Evolutionary conservation across 306 rosid genomes (phyloP).

Genomic region (Fragaria iinumae): DNA sequence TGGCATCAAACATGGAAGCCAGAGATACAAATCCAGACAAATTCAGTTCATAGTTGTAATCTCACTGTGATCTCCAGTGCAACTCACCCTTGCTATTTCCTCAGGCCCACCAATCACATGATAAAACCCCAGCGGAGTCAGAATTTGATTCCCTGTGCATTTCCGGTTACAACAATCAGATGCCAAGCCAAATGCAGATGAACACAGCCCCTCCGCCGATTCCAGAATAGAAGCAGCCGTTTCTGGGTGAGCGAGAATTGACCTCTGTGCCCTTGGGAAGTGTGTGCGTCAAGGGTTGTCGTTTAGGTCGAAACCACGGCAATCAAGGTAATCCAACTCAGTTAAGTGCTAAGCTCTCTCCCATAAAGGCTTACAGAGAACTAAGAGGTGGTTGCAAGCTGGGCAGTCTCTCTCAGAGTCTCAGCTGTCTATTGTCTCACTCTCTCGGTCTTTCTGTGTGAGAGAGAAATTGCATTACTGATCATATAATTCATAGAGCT

Average conservation of each 20-base stretch:
- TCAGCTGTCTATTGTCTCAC: neutral
- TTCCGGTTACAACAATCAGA: neutral
- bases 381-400: neutral
- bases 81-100: neutral
- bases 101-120: constrained; percentile 10
- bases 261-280: constrained; percentile 19
- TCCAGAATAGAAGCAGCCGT: constrained; percentile 5
- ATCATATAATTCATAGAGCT: neutral
- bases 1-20: constrained; percentile 40
- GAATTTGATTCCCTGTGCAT: neutral
- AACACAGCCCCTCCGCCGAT: constrained; percentile 10
- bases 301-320: constrained; percentile 6
- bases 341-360: neutral
- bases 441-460: neutral
- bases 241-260: constrained; percentile 18
- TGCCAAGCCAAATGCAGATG: neutral
- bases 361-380: constrained; percentile 21
- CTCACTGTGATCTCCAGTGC: constrained; percentile 8
- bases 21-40: constrained; percentile 37
- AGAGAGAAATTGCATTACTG: neutral
- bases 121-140: neutral
- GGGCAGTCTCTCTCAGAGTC: too few species aligned
- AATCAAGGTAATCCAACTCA: constrained; percentile 12
- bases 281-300: constrained; percentile 3
- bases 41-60: constrained; percentile 19